Base-by-base conservation (phyloP, 352 stramenopile genomes). In the Pythium folliculosum region DNA sequence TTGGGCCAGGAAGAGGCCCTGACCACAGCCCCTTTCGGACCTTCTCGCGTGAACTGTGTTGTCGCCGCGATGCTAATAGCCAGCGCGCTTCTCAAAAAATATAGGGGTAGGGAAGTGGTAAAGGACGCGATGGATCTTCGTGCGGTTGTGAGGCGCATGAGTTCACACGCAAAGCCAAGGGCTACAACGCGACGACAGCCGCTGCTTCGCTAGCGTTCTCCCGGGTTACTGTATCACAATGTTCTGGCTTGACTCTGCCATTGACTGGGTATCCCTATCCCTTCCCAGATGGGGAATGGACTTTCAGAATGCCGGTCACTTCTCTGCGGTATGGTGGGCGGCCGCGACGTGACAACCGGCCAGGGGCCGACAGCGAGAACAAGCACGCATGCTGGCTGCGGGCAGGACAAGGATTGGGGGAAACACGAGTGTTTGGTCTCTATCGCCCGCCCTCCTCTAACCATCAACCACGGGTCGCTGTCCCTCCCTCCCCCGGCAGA, bases 291-390 rank as follows among this genome's bases (percentile, higher is more conserved):
- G 63, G 63, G 19, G 45, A 63, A 45, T 47, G 54, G 63, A 55
- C 63, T 44, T 58, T 47, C 32, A 55, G 63, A 69, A 56, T 69
- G 54, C 30, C 19, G 43, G 62, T 68, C 62, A 56, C 44, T 30
- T 43, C 50, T 50, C 30, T 61, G 30, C 37, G 23, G 47, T 56
- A 45, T 52, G n/a, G 59, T 25, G 44, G 23, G 27, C 21, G 16
- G 38, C 32, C 58, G 63, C 63, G 63, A 69, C 48, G 52, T 60
- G 63, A 69, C 63, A 64, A 69, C 63, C 63, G 53, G 53, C 52
- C 51, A 32, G 23, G 37, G 23, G 10, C 17, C 27, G 52, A 19
- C 52, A 35, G n/a, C n/a, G n/a, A n/a, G 43, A 48, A 45, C 38
- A 56, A 38, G 61, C 61, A 60, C 60, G 50, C 50, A 60, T 30